Evolutionary conservation across 345 rosid genomes (phyloP).

Genomic region (Acer saccharum): DNA sequence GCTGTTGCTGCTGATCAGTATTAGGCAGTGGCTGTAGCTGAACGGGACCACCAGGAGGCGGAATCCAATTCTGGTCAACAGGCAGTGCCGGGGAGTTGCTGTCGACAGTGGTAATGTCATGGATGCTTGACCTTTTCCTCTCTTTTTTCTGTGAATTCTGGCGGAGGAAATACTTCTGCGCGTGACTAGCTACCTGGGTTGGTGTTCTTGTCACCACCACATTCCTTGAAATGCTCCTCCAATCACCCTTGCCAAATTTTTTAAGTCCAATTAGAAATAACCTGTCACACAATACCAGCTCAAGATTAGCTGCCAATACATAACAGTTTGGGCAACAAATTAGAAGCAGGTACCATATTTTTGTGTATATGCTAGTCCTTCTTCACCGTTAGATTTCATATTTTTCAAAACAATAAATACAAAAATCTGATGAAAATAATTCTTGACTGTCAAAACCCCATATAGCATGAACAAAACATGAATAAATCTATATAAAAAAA

Average conservation of each 20-base stretch:
- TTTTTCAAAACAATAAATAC: too few relatives aligned
- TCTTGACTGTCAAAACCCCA: too few relatives aligned
- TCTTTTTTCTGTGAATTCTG: conserved; percentile 64
- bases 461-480: too few relatives aligned
- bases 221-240: conserved; percentile 90
- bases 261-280: conserved; percentile 65
- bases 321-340: too few relatives aligned
- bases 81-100: conserved; percentile 17
- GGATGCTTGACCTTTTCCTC: conserved; percentile 83
- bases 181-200: conserved; percentile 90
- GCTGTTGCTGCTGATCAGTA: conserved; percentile 29
- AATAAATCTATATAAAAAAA: too few relatives aligned
- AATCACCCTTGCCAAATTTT: conserved; percentile 79
- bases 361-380: too few relatives aligned
- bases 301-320: not conserved
- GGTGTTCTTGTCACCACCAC: conserved; percentile 84
- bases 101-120: conserved; percentile 66
- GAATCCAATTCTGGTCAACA: conserved; percentile 30
- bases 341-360: too few relatives aligned
- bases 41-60: conserved; percentile 14
- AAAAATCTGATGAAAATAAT: too few relatives aligned
- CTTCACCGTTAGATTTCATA: too few relatives aligned
- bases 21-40: conserved; percentile 28
- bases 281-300: conserved; percentile 32
- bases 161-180: conserved; percentile 87